These are phyloP conservation scores for Phytopythium mirpurense DNA, from an alignment of 352 stramenopile genomes.

Conservation along the genomic window DNA sequence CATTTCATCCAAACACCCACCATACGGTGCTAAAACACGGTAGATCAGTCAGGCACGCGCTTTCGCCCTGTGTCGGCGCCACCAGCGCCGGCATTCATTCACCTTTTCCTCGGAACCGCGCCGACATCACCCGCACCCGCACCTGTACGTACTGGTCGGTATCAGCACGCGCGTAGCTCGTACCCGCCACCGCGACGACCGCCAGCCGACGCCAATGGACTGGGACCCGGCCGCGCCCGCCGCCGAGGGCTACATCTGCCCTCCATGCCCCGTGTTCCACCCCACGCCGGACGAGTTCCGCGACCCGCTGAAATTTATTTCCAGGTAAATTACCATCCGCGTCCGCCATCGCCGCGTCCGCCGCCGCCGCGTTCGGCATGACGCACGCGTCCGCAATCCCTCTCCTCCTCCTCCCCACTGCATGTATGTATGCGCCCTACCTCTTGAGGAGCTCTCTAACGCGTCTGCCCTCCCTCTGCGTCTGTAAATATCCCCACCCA, in stretches of 20 bases:
- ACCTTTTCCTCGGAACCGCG: constrained; percentile 1
- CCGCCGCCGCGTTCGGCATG: background rate
- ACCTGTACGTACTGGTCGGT: constrained; percentile 3
- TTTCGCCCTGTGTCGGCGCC: too few relatives aligned
- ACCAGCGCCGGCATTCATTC: too few relatives aligned
- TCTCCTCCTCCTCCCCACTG: too few relatives aligned
- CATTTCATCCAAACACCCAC: too few relatives aligned
- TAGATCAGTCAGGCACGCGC: too few relatives aligned
- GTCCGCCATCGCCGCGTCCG: background rate
- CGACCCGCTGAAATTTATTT: constrained; percentile 92
- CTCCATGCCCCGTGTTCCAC: constrained; percentile 81
- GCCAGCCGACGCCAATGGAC: constrained; percentile 33
- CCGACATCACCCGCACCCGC: background rate
- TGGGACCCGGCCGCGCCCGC: constrained; percentile 52
- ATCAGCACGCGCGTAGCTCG: background rate
- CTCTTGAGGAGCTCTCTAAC: too few relatives aligned
- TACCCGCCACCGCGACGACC: too few relatives aligned
- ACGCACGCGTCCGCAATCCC: too few relatives aligned
- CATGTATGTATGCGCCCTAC: too few relatives aligned
- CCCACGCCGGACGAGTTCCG: constrained; percentile 85
- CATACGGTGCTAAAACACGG: too few relatives aligned
- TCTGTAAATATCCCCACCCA: background rate
- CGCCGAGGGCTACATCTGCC: constrained; percentile 76
- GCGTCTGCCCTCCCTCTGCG: background rate
- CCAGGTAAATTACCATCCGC: constrained; percentile 82